These are phyloP conservation scores for Colletotrichum aenigma DNA, from an alignment of 2,329 filamentous ascomycete species.

Conservation along the genomic window DNA sequence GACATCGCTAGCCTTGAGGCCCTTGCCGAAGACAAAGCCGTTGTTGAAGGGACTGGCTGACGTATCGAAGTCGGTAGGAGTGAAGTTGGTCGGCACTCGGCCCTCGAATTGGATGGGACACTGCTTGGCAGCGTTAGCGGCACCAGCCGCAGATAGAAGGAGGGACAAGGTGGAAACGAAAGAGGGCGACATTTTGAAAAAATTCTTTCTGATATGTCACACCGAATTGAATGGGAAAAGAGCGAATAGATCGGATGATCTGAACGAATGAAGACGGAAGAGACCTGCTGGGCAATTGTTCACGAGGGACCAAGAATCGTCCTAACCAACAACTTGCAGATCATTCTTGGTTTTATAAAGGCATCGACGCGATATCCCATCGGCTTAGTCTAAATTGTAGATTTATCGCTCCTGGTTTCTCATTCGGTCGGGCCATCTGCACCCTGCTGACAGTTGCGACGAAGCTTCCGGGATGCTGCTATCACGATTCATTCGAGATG, in stretches of 20 bases:
- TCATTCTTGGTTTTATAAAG: background rate
- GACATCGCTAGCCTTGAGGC: conserved; percentile 54
- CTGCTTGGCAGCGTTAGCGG: conserved; percentile 24
- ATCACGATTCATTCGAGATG: background rate
- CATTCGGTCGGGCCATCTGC: background rate
- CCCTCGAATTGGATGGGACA: conserved; percentile 50
- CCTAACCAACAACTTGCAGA: background rate
- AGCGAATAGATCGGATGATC: background rate
- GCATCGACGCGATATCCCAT: background rate
- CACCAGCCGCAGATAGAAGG: background rate
- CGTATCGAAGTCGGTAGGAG: conserved; percentile 43
- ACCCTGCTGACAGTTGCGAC: background rate
- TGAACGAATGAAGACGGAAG: background rate
- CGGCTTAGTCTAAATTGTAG: background rate
- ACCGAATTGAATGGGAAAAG: background rate
- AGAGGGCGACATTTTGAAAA: background rate
- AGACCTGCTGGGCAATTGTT: background rate
- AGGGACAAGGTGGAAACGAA: background rate
- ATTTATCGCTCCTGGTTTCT: background rate
- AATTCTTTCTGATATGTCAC: background rate
- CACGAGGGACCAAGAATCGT: background rate
- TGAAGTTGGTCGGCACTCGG: conserved; percentile 42
- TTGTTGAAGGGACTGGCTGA: conserved; percentile 51
- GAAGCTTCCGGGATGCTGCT: background rate
- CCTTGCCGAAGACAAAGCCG: conserved; percentile 55